Base-by-base conservation (phyloP, 805 yeast species). In the Metschnikowia colocasiae region DNA sequence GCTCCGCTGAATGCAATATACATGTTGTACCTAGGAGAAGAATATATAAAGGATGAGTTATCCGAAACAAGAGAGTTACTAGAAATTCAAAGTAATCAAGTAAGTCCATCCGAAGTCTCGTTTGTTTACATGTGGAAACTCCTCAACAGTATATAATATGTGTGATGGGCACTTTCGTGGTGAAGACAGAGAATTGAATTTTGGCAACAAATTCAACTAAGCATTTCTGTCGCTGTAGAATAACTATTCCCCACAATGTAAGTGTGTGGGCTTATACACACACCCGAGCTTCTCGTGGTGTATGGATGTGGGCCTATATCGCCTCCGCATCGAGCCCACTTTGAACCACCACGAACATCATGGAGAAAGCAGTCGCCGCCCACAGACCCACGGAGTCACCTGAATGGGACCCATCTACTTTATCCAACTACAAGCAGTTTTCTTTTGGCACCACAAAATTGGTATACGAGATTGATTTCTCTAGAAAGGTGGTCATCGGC, bases 401-500 rank as follows among this genome's bases (percentile, higher is more conserved):
- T 2, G 59, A 56, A 36, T 29, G 19, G 16, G 96, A 90, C 63
- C 85, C 85, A 20, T 85, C 95, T 1, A 87, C 97, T 2, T 71
- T 82, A 40, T 88, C 96, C 35, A 86, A 84, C 62, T 90, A 87
- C 63, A 54, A 57, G 15, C 54, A 66, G 25, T 83, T 87, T 58
- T 55, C 63, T 2, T 75, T 87, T 20, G 55, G 63, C 3, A 65
- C 77, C 48, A 82, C 95, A 1, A 60, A 58, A 2, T 67, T 89
- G 43, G 68, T 74, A 44, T 66, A 84, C 40, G 68, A 71, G 10
- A 74, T 90, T 5, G 60, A 74, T 41, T 89, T 91, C 68, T 75
- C 74, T 3, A 55, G 68, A 12, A 71, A 77, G 50, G 68, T 60
- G 6, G 67, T 89, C 18, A 40, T 51, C 1, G 96, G 96, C 29